Evolutionary conservation across 192 early-diverging fungal genomes (phyloP).

Genomic region (Mortierella antarctica): DNA sequence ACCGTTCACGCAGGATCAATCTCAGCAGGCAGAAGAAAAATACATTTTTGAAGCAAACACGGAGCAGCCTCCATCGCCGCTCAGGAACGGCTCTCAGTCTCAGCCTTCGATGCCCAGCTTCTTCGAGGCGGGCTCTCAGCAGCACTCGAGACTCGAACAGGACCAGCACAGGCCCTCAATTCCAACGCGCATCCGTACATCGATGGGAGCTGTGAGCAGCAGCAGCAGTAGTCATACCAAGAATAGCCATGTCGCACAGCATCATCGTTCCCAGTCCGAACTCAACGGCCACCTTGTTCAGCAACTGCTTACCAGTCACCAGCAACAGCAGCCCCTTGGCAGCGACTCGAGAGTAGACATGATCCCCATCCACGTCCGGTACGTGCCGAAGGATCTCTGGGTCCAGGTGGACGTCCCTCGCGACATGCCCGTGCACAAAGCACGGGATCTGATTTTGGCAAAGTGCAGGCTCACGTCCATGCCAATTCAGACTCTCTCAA

Average conservation of each 20-base stretch:
- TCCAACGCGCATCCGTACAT: not conserved
- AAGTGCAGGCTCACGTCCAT: constrained; percentile 27
- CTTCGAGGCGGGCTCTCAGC: not conserved
- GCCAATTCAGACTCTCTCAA: constrained; percentile 6
- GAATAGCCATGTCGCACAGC: not conserved
- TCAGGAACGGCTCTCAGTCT: constrained; percentile 12
- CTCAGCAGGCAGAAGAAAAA: not conserved
- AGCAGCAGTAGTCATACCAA: not conserved
- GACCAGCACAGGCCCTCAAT: not conserved
- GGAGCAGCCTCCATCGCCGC: not conserved
- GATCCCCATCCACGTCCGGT: constrained; percentile 43
- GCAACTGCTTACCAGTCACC: constrained; percentile 1
- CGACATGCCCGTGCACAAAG: constrained; percentile 35
- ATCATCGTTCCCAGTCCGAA: not conserved
- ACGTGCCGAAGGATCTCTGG: constrained; percentile 45
- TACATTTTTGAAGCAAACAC: not conserved
- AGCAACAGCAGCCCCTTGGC: not conserved
- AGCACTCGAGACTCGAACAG: not conserved
- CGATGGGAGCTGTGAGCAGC: not conserved
- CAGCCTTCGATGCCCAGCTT: not conserved
- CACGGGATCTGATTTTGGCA: constrained; percentile 29
- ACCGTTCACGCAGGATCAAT: not conserved
- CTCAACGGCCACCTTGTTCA: not conserved
- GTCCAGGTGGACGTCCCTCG: constrained; percentile 37
- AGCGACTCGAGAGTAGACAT: constrained; percentile 5